Evolutionary conservation across 1,139 yeast genomes (phyloP).

Genomic region (Hansenula sp.): DNA sequence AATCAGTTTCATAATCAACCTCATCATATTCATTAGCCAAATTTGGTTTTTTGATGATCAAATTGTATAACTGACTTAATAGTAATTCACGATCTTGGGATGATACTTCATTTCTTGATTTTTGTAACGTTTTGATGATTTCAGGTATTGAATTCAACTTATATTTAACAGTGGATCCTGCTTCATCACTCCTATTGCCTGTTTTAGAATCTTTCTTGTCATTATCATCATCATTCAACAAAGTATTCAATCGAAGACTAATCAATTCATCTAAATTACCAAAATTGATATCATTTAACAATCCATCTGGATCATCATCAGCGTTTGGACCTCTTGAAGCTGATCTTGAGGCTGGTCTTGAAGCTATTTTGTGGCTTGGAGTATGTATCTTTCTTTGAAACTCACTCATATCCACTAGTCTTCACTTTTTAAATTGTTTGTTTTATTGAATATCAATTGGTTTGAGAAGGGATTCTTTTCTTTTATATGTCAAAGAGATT

Average conservation of each 20-base stretch:
- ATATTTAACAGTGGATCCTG: constrained; percentile 10
- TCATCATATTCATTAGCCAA: constrained; percentile 8
- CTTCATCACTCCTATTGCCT: constrained; percentile 4
- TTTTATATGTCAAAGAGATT: background rate
- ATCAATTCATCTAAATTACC: constrained; percentile 22
- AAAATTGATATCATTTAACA: constrained; percentile 18
- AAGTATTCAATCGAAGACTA: constrained; percentile 14
- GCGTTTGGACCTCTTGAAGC: constrained; percentile 18
- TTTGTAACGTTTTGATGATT: constrained; percentile 15
- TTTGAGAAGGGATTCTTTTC: background rate
- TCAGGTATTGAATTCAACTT: constrained; percentile 18
- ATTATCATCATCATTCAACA: constrained; percentile 7
- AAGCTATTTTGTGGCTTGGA: constrained; percentile 4
- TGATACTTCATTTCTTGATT: constrained; percentile 17
- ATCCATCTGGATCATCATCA: constrained; percentile 16
- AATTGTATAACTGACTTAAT: constrained; percentile 17
- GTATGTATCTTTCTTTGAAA: background rate
- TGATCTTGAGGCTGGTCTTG: constrained; percentile 11
- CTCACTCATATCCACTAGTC: background rate
- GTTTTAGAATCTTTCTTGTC: constrained; percentile 7
- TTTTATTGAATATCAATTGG: background rate
- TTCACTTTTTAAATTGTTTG: background rate
- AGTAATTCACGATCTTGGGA: constrained; percentile 20
- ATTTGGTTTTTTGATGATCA: constrained; percentile 11
- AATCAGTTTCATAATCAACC: constrained; percentile 11